Evolutionary conservation across 306 rosid species (phyloP).

Genomic region (Citrullus amarus): DNA sequence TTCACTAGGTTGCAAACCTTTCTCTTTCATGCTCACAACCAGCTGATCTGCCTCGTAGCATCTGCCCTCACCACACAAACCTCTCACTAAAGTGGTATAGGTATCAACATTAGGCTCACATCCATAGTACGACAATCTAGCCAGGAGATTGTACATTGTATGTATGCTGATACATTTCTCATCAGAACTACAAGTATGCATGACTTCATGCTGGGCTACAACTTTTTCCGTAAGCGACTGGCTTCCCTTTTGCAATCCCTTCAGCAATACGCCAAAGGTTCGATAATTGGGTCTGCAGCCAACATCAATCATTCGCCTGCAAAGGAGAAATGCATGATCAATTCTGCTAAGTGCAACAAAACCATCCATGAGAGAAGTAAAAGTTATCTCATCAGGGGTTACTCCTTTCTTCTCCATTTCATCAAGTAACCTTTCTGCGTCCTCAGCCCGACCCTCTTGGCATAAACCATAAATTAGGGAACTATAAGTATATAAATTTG

Average conservation of each 20-base stretch:
- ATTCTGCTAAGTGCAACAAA: conserved; percentile 28
- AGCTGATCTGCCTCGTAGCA: conserved; percentile 21
- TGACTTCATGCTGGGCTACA: conserved; percentile 16
- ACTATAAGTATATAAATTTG: conserved; percentile 29
- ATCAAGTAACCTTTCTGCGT: conserved; percentile 27
- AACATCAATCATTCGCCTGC: conserved; percentile 18
- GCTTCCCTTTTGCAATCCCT: conserved; percentile 24
- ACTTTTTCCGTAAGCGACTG: conserved; percentile 13
- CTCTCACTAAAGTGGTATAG: conserved; percentile 22
- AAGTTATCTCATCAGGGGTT: conserved; percentile 31
- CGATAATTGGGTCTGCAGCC: conserved; percentile 32
- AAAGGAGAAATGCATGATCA: conserved; percentile 25
- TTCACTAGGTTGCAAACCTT: conserved; percentile 19
- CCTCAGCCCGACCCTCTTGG: conserved; percentile 27
- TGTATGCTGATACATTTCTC: conserved; percentile 5
- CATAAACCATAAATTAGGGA: conserved; percentile 32
- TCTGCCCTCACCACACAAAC: conserved; percentile 30
- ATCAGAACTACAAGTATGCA: conserved; percentile 9
- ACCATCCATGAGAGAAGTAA: conserved; percentile 32
- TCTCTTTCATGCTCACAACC: conserved; percentile 21
- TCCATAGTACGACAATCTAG: conserved; percentile 19
- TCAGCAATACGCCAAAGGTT: conserved; percentile 21
- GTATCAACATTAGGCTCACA: conserved; percentile 26
- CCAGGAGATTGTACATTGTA: conserved; percentile 16
- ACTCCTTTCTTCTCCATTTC: conserved; percentile 26